A percentile compares a stretch with the other conserved stretches of the same genome.
These are phyloP conservation scores for Emmonsiellopsis sp. DNA, from an alignment of 2,329 filamentous ascomycete genomes.

Conservation along the genomic window DNA sequence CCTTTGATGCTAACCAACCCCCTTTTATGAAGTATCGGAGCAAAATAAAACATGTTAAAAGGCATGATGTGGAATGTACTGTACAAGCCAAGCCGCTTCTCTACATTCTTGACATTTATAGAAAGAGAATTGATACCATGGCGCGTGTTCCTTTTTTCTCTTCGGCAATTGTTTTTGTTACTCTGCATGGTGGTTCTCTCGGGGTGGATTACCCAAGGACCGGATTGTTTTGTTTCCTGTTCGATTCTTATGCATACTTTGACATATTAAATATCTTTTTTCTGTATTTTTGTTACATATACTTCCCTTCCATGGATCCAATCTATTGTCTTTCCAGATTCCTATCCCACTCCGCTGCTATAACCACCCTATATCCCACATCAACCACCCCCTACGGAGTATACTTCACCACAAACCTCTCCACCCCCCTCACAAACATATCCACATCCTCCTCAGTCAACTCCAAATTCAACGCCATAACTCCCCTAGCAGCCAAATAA, in stretches of 20 bases:
- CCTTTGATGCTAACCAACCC: neutral
- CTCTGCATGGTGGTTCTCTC: neutral
- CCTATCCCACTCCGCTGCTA: too few species aligned
- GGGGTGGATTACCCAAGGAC: too few species aligned
- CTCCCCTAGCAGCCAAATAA: slow-evolving; percentile 22
- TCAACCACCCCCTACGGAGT: neutral
- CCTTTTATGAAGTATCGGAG: neutral
- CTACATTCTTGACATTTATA: neutral
- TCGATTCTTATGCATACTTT: neutral
- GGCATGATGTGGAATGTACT: too few species aligned
- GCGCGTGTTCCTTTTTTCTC: neutral
- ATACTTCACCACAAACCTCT: neutral
- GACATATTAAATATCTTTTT: neutral
- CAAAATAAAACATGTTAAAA: neutral
- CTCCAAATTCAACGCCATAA: slow-evolving; percentile 22
- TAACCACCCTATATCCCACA: neutral
- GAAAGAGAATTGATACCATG: neutral
- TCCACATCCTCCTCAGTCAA: slow-evolving; percentile 10
- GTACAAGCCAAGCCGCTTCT: neutral
- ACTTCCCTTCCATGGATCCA: neutral
- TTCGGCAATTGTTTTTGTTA: neutral
- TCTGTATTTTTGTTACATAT: neutral
- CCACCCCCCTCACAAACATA: neutral
- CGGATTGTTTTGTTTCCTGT: neutral
- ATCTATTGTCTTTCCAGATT: neutral